Evolutionary conservation across 805 yeast genomes (phyloP).

Genomic region (Sugiyamaella qingdaonensis): DNA sequence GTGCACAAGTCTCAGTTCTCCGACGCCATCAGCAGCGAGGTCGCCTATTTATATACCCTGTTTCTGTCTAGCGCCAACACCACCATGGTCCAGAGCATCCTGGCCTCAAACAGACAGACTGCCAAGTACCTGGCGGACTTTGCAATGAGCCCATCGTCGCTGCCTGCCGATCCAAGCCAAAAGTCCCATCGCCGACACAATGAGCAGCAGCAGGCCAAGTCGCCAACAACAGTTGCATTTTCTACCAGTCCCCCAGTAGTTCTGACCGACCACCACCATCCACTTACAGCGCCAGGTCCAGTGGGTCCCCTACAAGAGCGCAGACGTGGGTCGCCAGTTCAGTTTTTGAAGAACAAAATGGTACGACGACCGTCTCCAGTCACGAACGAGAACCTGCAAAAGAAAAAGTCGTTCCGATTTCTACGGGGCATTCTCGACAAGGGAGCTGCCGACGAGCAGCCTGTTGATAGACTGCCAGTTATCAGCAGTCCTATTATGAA

Average conservation of each 20-base stretch:
- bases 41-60: conserved; percentile 35
- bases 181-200: conserved; percentile 4
- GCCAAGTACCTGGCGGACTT: conserved; percentile 24
- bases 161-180: conserved; percentile 11
- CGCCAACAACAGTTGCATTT: conserved; percentile 7
- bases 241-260: neutral
- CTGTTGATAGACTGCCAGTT: neutral
- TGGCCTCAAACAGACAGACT: conserved; percentile 30
- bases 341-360: conserved; percentile 12
- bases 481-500: neutral
- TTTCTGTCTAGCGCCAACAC: conserved; percentile 37
- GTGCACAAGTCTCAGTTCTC: conserved; percentile 36
- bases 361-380: neutral
- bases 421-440: conserved; percentile 11
- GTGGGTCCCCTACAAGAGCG: conserved; percentile 2
- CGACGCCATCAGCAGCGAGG: conserved; percentile 36
- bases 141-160: conserved; percentile 21
- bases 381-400: conserved; percentile 9
- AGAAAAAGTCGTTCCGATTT: conserved; percentile 15
- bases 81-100: conserved; percentile 26
- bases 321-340: conserved; percentile 11
- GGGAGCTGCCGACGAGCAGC: neutral
- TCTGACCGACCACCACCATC: neutral
- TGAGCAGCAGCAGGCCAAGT: neutral
- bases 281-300: conserved; percentile 5